Evolutionary conservation across 2,329 filamentous ascomycete genomes (phyloP).

Genomic region (Orbilia javanica): DNA sequence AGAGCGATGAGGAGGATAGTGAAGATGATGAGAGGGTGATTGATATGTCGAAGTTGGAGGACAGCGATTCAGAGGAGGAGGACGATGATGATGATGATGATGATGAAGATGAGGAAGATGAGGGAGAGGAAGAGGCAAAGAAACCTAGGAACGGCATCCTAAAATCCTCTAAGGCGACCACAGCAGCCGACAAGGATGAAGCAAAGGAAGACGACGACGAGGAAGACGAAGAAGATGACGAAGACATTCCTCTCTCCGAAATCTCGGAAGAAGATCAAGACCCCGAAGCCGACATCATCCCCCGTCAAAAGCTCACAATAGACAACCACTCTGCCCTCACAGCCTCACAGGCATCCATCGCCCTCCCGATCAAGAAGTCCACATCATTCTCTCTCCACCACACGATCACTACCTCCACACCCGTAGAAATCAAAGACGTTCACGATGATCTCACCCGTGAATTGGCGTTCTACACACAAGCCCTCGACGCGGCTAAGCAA

Average conservation of each 20-base stretch:
- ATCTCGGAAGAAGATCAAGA: slow-evolving; percentile 75
- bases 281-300: slow-evolving; percentile 84
- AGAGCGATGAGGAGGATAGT: slow-evolving; percentile 58
- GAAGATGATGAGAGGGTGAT: slow-evolving; percentile 61
- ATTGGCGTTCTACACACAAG: slow-evolving; percentile 91
- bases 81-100: slow-evolving; percentile 61
- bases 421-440: slow-evolving; percentile 82
- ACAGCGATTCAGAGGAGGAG: slow-evolving; percentile 52
- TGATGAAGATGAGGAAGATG: slow-evolving; percentile 59
- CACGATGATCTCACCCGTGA: slow-evolving; percentile 94
- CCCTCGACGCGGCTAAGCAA: slow-evolving; percentile 79
- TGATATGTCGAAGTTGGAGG: slow-evolving; percentile 63
- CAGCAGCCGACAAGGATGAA: slow-evolving; percentile 71
- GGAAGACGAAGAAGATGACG: slow-evolving; percentile 80
- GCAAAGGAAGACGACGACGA: slow-evolving; percentile 72
- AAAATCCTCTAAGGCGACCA: slow-evolving; percentile 59
- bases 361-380: slow-evolving; percentile 73
- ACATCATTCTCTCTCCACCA: slow-evolving; percentile 88
- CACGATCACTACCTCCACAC: slow-evolving; percentile 76
- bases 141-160: slow-evolving; percentile 64
- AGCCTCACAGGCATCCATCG: slow-evolving; percentile 82
- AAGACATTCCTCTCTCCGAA: slow-evolving; percentile 90
- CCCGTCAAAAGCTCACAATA: slow-evolving; percentile 93
- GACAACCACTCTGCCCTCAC: slow-evolving; percentile 93
- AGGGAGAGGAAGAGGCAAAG: slow-evolving; percentile 63